Conservation (phyloP, 2,329 filamentous ascomycete species). For the Cladosporium cucumerinum region DNA sequence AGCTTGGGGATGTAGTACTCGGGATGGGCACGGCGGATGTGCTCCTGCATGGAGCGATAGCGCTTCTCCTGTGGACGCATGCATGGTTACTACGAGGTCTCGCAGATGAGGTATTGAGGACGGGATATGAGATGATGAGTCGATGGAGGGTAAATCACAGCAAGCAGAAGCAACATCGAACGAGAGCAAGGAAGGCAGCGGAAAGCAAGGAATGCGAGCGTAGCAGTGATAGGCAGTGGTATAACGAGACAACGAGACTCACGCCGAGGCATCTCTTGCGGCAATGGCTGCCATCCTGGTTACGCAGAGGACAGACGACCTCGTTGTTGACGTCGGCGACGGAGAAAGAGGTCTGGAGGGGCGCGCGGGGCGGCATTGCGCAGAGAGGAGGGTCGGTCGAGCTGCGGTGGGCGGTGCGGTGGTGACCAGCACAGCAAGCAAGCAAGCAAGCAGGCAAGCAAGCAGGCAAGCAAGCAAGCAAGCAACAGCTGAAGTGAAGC, state of each 20-base stretch:
- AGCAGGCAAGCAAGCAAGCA: not conserved
- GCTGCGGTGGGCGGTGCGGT: conserved; percentile 1
- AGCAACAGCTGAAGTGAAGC: conserved; percentile 15
- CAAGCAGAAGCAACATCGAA: conserved; percentile 10
- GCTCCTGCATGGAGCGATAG: conserved; percentile 98
- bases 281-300: conserved; percentile 95
- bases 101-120: conserved; percentile 1
- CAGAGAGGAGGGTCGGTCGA: not conserved
- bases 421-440: conserved; percentile 7
- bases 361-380: conserved; percentile 82
- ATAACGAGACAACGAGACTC: conserved; percentile 51
- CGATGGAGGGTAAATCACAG: not conserved
- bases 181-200: not conserved
- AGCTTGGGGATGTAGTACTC: conserved; percentile 98
- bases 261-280: conserved; percentile 97
- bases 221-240: not conserved
- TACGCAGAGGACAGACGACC: conserved; percentile 91
- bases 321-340: conserved; percentile 91
- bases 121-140: not conserved
- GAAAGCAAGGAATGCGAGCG: not conserved
- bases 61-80: conserved; percentile 69
- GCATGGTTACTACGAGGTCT: conserved; percentile 17
- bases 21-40: conserved; percentile 93
- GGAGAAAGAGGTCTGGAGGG: conserved; percentile 85
- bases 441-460: not conserved